Base-by-base conservation (phyloP, 352 stramenopile genomes). In the Phytophthora citrophthora region DNA sequence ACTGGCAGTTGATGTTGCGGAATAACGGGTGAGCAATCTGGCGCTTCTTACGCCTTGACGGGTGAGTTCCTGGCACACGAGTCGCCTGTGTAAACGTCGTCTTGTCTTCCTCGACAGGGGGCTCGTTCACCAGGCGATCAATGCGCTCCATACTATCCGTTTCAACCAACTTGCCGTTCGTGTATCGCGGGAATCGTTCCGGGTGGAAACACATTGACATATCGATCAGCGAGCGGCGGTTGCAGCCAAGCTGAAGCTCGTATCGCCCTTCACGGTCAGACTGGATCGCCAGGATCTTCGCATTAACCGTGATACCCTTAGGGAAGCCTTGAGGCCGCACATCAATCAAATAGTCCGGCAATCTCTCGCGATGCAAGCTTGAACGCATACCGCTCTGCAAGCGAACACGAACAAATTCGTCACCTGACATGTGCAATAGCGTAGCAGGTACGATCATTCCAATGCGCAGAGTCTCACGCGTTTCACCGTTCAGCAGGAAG, bases 361-460 rank as follows among this genome's bases (percentile, higher is more conserved):
- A 64, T 20, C 77, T 55, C 9, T 95, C 84, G n/a, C 83, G 85
- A 23, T 81, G 74, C 34, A 96, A 72, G 45, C 82, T 92, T 10
- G 87, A 88, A 11, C 85, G 83, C 61, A 96, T 93, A 41, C 87
- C 87, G 32, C 87, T 94, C 55, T 96, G 84, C 20, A 95, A 83
- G 15, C 84, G 80, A 64, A 95, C 89, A 26, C 83, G 78, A 70
- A 95, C 87, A 69, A 94, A 94, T 39, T 92, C 86, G 43, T 92
- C 87, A 23, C 82, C 84, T 36, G 79, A 83, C 81, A 94, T 91
- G 54, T 94, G 86, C 47, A 96, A 38, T 50, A 96, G 51, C n/a
- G 86, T 92, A 57, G 81, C 89, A 48, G 89, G 87, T 9, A 96
- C 74, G 32, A 96, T 91, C 84, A 96, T 96, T 43, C 89, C 89